A percentile compares a stretch with the other conserved stretches of the same genome.
Evolutionary conservation across 2,329 filamentous ascomycete genomes (phyloP).

Genomic region (Ophiosphaerella narmari): DNA sequence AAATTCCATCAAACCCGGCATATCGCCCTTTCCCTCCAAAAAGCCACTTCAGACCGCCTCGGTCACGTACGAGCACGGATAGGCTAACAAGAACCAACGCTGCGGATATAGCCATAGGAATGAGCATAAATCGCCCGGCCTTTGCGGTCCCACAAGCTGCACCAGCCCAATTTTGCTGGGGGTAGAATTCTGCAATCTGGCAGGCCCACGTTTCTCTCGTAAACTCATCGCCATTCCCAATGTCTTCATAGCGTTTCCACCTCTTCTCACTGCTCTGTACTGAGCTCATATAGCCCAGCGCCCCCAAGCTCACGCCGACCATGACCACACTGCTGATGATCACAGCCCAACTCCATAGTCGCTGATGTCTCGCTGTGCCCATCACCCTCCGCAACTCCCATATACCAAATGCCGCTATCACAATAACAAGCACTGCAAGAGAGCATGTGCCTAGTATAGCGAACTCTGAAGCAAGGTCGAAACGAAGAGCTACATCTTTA

Average conservation of each 20-base stretch:
- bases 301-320: constrained; percentile 19
- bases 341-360: constrained; percentile 33
- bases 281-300: constrained; percentile 27
- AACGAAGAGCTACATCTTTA: constrained; percentile 16
- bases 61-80: constrained; percentile 25
- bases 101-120: constrained; percentile 27
- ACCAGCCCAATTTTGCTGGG: constrained; percentile 26
- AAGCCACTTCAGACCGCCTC: constrained; percentile 35
- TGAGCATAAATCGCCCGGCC: constrained; percentile 30
- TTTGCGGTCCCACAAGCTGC: constrained; percentile 29
- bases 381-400: constrained; percentile 38
- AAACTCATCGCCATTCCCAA: constrained; percentile 11
- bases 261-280: constrained; percentile 18
- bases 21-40: constrained; percentile 34
- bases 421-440: constrained; percentile 21
- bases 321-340: constrained; percentile 20
- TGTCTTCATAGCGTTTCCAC: constrained; percentile 26
- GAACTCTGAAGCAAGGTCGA: constrained; percentile 15
- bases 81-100: constrained; percentile 20
- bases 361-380: constrained; percentile 25
- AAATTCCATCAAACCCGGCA: constrained; percentile 29
- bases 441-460: constrained; percentile 24
- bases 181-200: constrained; percentile 25
- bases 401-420: constrained; percentile 26
- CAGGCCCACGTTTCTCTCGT: constrained; percentile 38